Conservation (phyloP, 768 basidiomycete species). For the Lactarius vividus region DNA sequence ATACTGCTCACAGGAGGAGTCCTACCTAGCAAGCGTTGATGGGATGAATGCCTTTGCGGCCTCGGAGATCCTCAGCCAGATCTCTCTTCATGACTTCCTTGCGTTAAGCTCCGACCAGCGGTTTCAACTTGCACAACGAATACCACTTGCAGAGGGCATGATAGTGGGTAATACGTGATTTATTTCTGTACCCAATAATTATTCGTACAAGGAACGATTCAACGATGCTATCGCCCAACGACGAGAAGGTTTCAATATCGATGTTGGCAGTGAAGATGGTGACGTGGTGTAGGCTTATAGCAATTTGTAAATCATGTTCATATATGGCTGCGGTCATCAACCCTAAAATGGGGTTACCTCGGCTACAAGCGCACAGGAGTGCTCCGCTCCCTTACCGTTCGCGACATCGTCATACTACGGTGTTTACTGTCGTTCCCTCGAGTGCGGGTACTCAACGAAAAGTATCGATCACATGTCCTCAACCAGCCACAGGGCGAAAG, state of each 20-base stretch:
- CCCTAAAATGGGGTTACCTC: slow-evolving; percentile 13
- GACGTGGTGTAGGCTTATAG: slow-evolving; percentile 41
- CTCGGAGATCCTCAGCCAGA: slow-evolving; percentile 56
- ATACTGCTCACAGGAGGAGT: slow-evolving; percentile 50
- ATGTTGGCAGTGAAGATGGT: slow-evolving; percentile 49
- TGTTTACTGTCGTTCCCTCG: slow-evolving; percentile 57
- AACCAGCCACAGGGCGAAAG: slow-evolving; percentile 2
- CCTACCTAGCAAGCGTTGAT: slow-evolving; percentile 48
- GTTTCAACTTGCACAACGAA: slow-evolving; percentile 13
- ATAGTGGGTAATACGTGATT: slow-evolving; percentile 21
- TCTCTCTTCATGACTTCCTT: slow-evolving; percentile 54
- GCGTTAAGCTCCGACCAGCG: slow-evolving; percentile 26
- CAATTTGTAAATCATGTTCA: slow-evolving; percentile 5
- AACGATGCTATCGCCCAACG: slow-evolving; percentile 23
- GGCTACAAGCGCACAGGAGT: background rate
- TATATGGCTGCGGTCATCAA: background rate
- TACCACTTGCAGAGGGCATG: slow-evolving; percentile 9
- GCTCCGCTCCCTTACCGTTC: slow-evolving; percentile 58
- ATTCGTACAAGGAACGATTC: slow-evolving; percentile 17
- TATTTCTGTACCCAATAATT: background rate
- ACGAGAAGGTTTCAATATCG: slow-evolving; percentile 10
- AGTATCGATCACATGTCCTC: slow-evolving; percentile 9
- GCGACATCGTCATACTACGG: slow-evolving; percentile 52
- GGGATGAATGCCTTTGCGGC: slow-evolving; percentile 75
- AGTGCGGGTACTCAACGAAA: slow-evolving; percentile 1